Percentiles rank a stretch among this genome's conserved stretches.
Conservation (phyloP, 2,329 filamentous ascomycete genomes). For the Lecanicillium sp. region DNA sequence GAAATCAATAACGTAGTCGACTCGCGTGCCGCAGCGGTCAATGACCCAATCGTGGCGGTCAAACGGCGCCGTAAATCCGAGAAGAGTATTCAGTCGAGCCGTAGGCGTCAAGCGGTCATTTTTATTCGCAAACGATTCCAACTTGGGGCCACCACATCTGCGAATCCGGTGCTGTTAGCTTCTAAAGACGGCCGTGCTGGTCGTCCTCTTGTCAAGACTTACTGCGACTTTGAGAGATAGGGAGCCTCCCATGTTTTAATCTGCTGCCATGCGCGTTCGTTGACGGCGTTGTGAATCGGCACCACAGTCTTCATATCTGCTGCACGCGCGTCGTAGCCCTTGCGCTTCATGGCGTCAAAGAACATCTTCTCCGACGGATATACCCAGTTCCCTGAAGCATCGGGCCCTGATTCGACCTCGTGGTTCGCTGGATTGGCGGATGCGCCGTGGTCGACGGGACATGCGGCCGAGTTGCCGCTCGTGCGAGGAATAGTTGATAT, state of each 20-base stretch:
- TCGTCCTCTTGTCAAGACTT: conserved; percentile 22
- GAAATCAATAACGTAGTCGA: conserved; percentile 98
- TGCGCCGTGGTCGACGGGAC: conserved; percentile 30
- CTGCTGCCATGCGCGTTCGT: conserved; percentile 90
- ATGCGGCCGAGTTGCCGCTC: conserved; percentile 23
- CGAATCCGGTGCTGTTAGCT: conserved; percentile 9
- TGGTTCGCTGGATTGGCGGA: conserved; percentile 53
- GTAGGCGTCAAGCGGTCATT: conserved; percentile 65
- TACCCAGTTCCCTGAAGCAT: conserved; percentile 81
- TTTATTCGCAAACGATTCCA: conserved; percentile 76
- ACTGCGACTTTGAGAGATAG: conserved; percentile 49
- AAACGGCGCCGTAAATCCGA: conserved; percentile 89
- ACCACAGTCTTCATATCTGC: conserved; percentile 86
- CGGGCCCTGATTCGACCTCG: conserved; percentile 68
- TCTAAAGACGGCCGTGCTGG: no score
- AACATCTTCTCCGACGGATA: conserved; percentile 97
- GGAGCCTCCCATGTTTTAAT: conserved; percentile 83
- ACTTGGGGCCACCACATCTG: conserved; percentile 63
- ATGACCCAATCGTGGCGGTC: conserved; percentile 97
- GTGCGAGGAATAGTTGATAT: conserved; percentile 73
- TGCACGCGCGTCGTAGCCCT: conserved; percentile 63
- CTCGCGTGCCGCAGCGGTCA: conserved; percentile 73
- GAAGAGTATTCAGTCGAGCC: conserved; percentile 70
- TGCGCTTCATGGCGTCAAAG: conserved; percentile 92
- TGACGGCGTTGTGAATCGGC: conserved; percentile 96